Base-by-base conservation (phyloP, 2,329 filamentous ascomycete genomes). In the Rosellinia necatrix region DNA sequence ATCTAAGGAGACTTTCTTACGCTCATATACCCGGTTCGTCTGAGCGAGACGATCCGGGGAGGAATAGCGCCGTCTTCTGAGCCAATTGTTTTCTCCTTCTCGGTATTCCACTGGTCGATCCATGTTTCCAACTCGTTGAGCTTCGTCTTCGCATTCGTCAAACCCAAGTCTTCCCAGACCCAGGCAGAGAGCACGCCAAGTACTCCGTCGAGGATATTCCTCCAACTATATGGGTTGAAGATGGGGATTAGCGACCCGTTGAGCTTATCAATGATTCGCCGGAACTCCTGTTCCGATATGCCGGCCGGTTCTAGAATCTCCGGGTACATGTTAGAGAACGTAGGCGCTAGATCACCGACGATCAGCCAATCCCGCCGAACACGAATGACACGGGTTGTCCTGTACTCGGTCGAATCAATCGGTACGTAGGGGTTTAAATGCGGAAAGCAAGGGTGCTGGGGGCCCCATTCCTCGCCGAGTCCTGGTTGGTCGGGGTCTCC, bases 271-370 rank as follows among this genome's bases (percentile, higher is more conserved):
- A 99, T 85, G 25, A 97, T 76, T 9, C 81, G 80, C 3, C 94
- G 85, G 69, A 99, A 99, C 66, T 96, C 91, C 56, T 88, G 87
- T 72, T 99, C 94, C 1, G 85, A 82, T 38, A 99, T 76, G 27
- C 92, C 85, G 0, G 84, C 85, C 0, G 92, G 91, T 63, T 97
- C 92, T 6, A 99, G 79, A 55, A 99, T 96, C 70, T 99, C 94
- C 0, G 94, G 94, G 68, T 99, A 99, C 2, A 97, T 79, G 67
- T 97, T 97, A 13, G 91, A 94, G 70, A 96, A 97, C 0, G 92
- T 91, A 0, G 94, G 94, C 1, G 92, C 93, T 24, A 96, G 77
- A 72, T 99, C 94, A 30, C 93, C 94, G 58, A 87, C 84, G 25
- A 92, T 74, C 75, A 97, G 87, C 90, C 92, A 99, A 73, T 99